Conservation (phyloP, 106 monocot species). For the Platanthera zijinensis region DNA sequence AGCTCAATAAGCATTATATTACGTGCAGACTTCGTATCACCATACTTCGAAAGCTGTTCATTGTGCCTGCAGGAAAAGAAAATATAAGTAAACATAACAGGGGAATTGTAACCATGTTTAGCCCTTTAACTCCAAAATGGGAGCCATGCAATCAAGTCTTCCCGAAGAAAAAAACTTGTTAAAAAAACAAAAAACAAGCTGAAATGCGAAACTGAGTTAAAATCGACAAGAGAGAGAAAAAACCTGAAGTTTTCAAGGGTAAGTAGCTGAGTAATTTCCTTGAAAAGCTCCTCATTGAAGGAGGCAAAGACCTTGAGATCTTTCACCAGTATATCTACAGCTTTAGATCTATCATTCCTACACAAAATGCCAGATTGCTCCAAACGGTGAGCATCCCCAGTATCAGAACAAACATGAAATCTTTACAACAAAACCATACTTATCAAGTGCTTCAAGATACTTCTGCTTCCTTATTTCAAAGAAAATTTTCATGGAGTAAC, state of each 20-base stretch:
- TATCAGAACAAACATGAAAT: constrained; percentile 3
- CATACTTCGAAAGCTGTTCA: constrained; percentile 93
- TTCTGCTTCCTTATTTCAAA: constrained; percentile 98
- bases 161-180: background rate
- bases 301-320: constrained; percentile 91
- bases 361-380: background rate
- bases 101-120: background rate
- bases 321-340: constrained; percentile 90
- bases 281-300: constrained; percentile 92
- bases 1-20: constrained; percentile 90
- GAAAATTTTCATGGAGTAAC: constrained; percentile 96
- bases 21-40: constrained; percentile 85
- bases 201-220: background rate
- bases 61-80: constrained; percentile 57
- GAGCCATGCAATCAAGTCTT: background rate
- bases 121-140: background rate
- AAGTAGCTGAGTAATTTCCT: constrained; percentile 89
- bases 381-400: background rate
- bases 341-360: constrained; percentile 83
- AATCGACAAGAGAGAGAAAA: background rate
- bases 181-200: background rate
- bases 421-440: constrained; percentile 21
- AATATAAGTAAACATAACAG: background rate
- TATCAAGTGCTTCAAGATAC: constrained; percentile 95
- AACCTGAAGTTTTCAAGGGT: constrained; percentile 94